These are phyloP conservation scores for Eucalyptus pauciflora DNA, from an alignment of 345 rosid species.

Conservation along the genomic window DNA sequence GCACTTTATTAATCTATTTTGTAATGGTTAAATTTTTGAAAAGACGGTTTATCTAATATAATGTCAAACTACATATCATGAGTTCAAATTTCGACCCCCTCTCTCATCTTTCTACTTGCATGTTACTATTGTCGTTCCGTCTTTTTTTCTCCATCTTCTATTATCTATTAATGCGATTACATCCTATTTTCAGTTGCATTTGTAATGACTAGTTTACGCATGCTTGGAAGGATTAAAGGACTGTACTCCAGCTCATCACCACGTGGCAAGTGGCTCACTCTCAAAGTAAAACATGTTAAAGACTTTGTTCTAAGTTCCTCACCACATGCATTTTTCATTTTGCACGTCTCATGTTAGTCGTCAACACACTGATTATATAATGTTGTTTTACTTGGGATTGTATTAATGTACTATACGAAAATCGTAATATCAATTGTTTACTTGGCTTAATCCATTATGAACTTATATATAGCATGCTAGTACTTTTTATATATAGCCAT, in stretches of 20 bases:
- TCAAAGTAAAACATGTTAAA: not conserved
- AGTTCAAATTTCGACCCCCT: not conserved
- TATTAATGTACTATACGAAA: not conserved
- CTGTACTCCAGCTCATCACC: not conserved
- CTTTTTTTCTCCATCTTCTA: not conserved
- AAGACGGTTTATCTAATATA: not conserved
- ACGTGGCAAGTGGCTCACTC: not conserved
- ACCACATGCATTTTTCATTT: not conserved
- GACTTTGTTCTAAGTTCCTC: not conserved
- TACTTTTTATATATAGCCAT: too few relatives aligned
- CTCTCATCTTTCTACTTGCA: not conserved
- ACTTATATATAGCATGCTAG: not conserved
- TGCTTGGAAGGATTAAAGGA: too few relatives aligned
- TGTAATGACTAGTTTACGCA: not conserved
- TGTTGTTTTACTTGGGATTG: not conserved
- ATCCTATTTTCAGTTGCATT: not conserved
- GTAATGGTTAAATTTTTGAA: not conserved
- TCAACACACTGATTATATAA: not conserved
- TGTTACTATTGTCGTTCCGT: not conserved
- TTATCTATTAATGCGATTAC: not conserved
- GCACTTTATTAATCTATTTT: not conserved
- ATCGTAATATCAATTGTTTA: not conserved
- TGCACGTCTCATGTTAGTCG: not conserved
- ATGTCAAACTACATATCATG: not conserved
- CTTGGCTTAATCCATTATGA: not conserved